Percentiles rank a stretch among this genome's conserved stretches.
Conservation (phyloP, 352 stramenopile species). For the Phytophthora tubulina region DNA sequence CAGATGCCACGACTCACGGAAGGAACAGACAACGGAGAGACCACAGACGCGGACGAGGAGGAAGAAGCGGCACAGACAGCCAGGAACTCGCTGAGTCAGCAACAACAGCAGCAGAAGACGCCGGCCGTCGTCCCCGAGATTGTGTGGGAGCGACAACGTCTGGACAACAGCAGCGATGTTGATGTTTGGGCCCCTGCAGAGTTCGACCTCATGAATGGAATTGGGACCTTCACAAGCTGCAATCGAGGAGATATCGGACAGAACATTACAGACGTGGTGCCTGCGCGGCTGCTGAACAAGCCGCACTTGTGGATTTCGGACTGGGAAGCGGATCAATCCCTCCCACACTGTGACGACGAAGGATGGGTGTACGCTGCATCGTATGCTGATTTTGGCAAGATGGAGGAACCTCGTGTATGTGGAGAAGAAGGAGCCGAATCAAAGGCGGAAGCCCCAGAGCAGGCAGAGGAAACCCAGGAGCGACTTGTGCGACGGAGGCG, state of each 20-base stretch:
- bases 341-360: constrained; percentile 64
- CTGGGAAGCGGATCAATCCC: constrained; percentile 69
- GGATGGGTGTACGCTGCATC: constrained; percentile 77
- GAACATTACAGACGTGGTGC: constrained; percentile 69
- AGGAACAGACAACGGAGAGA: constrained; percentile 39
- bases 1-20: constrained; percentile 42
- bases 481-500: constrained; percentile 59
- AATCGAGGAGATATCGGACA: constrained; percentile 71
- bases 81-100: constrained; percentile 39
- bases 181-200: constrained; percentile 44
- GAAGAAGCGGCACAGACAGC: constrained; percentile 33
- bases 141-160: constrained; percentile 61
- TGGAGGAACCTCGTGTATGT: constrained; percentile 13
- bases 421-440: constrained; percentile 10
- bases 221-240: constrained; percentile 67
- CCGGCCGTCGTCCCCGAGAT: constrained; percentile 57
- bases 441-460: constrained; percentile 9
- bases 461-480: constrained; percentile 10
- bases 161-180: constrained; percentile 34
- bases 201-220: constrained; percentile 52
- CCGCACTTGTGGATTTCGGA: constrained; percentile 75
- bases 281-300: constrained; percentile 72
- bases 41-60: constrained; percentile 48
- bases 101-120: constrained; percentile 35
- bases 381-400: constrained; percentile 48